A percentile compares a stretch with the other conserved stretches of the same genome.
These are phyloP conservation scores for Nicotiana sylvestris DNA, from an alignment of 257 asterid species.

Conservation along the genomic window DNA sequence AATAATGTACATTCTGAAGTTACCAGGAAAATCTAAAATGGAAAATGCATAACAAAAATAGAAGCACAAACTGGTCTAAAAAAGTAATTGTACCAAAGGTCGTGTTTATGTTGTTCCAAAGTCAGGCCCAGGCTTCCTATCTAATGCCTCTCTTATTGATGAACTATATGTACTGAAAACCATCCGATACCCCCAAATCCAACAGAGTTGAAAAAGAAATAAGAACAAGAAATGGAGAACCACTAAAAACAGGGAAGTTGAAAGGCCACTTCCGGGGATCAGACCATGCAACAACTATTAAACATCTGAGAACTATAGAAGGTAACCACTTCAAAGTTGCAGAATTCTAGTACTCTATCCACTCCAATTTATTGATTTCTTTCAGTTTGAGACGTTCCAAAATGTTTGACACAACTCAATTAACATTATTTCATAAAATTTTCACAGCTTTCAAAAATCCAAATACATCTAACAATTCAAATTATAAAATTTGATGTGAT, in stretches of 20 bases:
- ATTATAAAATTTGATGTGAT: neutral
- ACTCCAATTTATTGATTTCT: neutral
- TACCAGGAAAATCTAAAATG: neutral
- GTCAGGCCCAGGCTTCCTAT: neutral
- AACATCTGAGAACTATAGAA: neutral
- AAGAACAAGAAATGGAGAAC: neutral
- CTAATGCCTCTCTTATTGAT: neutral
- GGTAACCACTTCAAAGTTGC: neutral
- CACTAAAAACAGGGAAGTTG: neutral
- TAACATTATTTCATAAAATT: neutral
- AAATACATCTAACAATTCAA: neutral
- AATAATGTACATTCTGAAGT: neutral
- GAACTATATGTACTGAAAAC: neutral
- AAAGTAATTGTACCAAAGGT: neutral
- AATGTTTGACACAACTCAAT: neutral
- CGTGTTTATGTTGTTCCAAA: neutral
- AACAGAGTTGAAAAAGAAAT: neutral
- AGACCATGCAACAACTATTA: neutral
- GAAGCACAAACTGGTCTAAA: neutral
- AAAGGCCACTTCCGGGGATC: neutral
- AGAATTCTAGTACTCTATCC: neutral
- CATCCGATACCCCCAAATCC: neutral
- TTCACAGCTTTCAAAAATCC: neutral
- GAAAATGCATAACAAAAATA: neutral
- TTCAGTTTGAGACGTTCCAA: neutral